Evolutionary conservation across 495 filamentous ascomycete genomes (phyloP), one percentile per base, ranked within the genome.

Genomic region (Mycothermus thermophilus): DNA sequence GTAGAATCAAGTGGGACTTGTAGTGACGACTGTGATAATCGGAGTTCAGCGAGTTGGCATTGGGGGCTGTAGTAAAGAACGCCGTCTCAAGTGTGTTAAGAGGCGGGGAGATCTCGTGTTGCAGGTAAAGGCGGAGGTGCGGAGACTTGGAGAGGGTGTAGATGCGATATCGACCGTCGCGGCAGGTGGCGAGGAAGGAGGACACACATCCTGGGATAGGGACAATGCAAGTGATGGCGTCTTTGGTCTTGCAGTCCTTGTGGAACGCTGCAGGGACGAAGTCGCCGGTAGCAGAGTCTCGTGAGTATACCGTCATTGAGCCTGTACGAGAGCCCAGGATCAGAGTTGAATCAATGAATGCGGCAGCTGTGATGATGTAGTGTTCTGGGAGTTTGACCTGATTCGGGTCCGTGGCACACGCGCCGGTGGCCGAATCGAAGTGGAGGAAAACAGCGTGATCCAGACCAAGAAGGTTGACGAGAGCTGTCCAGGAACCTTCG

Each of bases 121-220:
- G 46, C 4, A 68, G 45, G n/a, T 36, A 34, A 8, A 59, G 31
- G 0, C 23, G 34, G 7, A 16, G 4, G 25, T 20, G 26, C 4
- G 22, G 8, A 18, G 21, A 11, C 15, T 15, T 33, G 17, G 14
- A 9, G 34, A 63, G 48, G 25, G 54, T 56, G 47, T 70, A 71
- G 29, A 87, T 64, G 20, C 75, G 70, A 43, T 77, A 84, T 21
- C 55, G 69, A 0, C 85, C 83, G 54, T 93, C 79, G 27, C 87
- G 71, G 20, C 75, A 79, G 19, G 77, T 74, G 0, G 79, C 79
- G 13, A 92, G 42, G 24, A 85, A 59, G 27, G 60, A 69, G 21
- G 21, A 42, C 2, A 37, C 11, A 18, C 35, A 44, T 11, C 42
- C 35, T 9, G 40, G 57, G 15, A 66, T 51, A 8, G 55, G 46